Conservation (phyloP, 2,329 filamentous ascomycete species). For the Macrophomina phaseolina region DNA sequence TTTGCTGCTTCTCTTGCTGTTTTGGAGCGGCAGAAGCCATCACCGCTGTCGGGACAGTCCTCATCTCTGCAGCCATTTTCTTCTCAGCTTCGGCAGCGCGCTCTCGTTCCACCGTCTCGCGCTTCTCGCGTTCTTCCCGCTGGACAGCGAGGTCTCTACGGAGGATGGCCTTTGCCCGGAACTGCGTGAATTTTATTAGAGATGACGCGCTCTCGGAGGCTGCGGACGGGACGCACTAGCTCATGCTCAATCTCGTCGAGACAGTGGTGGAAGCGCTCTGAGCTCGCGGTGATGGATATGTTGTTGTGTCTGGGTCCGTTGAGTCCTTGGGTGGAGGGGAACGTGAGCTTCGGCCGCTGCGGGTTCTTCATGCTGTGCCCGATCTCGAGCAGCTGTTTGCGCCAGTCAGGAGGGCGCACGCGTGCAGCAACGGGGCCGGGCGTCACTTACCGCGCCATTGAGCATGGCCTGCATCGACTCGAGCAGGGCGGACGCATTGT, state of each 20-base stretch:
- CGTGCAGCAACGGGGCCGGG: neutral
- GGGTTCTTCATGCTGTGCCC: slow-evolving; percentile 27
- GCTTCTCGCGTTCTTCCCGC: slow-evolving; percentile 42
- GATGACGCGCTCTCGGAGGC: neutral
- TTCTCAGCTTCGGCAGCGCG: slow-evolving; percentile 19
- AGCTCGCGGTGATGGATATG: slow-evolving; percentile 49
- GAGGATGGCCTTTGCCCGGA: slow-evolving; percentile 41
- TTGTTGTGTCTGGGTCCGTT: slow-evolving; percentile 48
- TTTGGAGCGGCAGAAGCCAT: neutral
- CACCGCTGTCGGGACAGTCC: neutral
- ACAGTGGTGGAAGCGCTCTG: slow-evolving; percentile 54
- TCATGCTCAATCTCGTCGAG: slow-evolving; percentile 59
- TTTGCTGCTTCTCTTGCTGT: slow-evolving; percentile 20
- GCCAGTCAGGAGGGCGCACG: neutral
- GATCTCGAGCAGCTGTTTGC: slow-evolving; percentile 14
- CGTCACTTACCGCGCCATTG: slow-evolving; percentile 52
- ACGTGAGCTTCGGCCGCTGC: slow-evolving; percentile 24
- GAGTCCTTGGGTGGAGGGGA: slow-evolving; percentile 53
- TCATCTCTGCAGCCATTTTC: slow-evolving; percentile 8
- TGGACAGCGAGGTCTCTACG: slow-evolving; percentile 45
- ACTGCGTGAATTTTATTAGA: slow-evolving; percentile 4
- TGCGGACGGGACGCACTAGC: slow-evolving; percentile 40
- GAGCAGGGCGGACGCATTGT: slow-evolving; percentile 35
- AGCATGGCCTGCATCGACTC: slow-evolving; percentile 55
- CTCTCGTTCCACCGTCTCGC: slow-evolving; percentile 40